A percentile compares a stretch with the other conserved stretches of the same genome.
Evolutionary conservation across 2,329 filamentous ascomycete genomes (phyloP).

Genomic region (Fusarium keratoplasticum): DNA sequence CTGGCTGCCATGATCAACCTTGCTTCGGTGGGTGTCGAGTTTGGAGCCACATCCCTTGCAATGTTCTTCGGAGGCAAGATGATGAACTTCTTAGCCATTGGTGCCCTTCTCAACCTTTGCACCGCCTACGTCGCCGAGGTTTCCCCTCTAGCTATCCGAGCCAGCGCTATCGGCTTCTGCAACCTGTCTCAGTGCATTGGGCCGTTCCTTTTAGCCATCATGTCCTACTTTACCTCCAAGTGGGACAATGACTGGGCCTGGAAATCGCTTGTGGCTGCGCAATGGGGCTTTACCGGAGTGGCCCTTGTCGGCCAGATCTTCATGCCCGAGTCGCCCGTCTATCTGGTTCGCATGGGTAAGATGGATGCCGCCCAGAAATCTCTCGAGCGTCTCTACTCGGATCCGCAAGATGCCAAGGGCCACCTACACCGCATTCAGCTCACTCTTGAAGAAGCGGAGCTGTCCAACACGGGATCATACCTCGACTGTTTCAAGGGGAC

Average conservation of each 20-base stretch:
- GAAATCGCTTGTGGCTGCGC: slow-evolving; percentile 53
- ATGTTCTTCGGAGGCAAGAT: slow-evolving; percentile 49
- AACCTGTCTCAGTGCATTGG: slow-evolving; percentile 56
- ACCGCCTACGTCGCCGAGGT: slow-evolving; percentile 54
- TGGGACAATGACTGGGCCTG: slow-evolving; percentile 56
- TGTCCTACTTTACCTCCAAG: slow-evolving; percentile 51
- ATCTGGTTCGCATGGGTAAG: slow-evolving; percentile 56
- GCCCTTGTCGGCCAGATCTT: slow-evolving; percentile 48
- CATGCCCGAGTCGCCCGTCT: slow-evolving; percentile 64
- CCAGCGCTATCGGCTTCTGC: slow-evolving; percentile 50
- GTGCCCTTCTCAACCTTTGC: slow-evolving; percentile 52
- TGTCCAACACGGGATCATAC: slow-evolving; percentile 50
- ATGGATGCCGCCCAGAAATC: slow-evolving; percentile 56
- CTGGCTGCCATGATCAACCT: slow-evolving; percentile 40
- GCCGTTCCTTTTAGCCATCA: slow-evolving; percentile 53
- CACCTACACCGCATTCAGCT: slow-evolving; percentile 58
- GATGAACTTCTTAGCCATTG: slow-evolving; percentile 48
- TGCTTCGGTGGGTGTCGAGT: slow-evolving; percentile 46
- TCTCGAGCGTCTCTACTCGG: slow-evolving; percentile 58
- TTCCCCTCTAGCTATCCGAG: slow-evolving; percentile 52
- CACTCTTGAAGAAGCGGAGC: slow-evolving; percentile 58
- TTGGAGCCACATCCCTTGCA: slow-evolving; percentile 43
- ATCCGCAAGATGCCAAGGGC: slow-evolving; percentile 53
- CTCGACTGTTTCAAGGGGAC: slow-evolving; percentile 57
- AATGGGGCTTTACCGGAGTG: slow-evolving; percentile 55